Conservation (phyloP, 2,329 filamentous ascomycete genomes). For the Phaeophleospora eucalypticola region DNA sequence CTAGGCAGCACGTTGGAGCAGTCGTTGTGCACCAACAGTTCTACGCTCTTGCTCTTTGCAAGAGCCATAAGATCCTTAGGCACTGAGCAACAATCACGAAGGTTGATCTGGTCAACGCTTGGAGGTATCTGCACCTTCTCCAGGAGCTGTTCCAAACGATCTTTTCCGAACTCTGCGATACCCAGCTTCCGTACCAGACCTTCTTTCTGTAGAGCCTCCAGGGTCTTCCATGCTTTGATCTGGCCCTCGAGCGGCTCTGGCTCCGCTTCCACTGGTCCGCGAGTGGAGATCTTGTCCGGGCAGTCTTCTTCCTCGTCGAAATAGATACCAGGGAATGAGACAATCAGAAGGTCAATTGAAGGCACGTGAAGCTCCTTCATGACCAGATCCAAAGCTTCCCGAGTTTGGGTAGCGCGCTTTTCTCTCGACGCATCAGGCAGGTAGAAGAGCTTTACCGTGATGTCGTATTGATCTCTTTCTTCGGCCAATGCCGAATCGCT, state of each 20-base stretch:
- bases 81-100: conserved; percentile 92
- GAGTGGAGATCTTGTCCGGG: conserved; percentile 55
- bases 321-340: conserved; percentile 87
- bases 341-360: conserved; percentile 80
- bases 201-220: conserved; percentile 68
- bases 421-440: conserved; percentile 54
- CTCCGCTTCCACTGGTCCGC: conserved; percentile 42
- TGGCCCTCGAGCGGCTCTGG: conserved; percentile 57
- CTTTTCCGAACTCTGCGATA: conserved; percentile 84
- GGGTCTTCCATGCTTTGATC: conserved; percentile 62
- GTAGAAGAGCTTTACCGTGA: conserved; percentile 94
- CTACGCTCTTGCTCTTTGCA: conserved; percentile 77
- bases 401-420: conserved; percentile 62
- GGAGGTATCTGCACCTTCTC: conserved; percentile 67
- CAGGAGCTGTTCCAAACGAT: conserved; percentile 75
- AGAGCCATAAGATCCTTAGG: conserved; percentile 80
- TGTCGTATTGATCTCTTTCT: conserved; percentile 80
- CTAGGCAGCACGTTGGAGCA: conserved; percentile 85
- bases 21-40: conserved; percentile 89
- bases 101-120: conserved; percentile 90
- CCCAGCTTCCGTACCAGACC: conserved; percentile 74
- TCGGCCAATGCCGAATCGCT: conserved; percentile 68
- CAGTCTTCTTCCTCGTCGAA: conserved; percentile 85
- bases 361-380: conserved; percentile 71
- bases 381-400: conserved; percentile 76